These are phyloP conservation scores for Gautieria morchelliformis DNA, from an alignment of 768 basidiomycete species.

Conservation along the genomic window DNA sequence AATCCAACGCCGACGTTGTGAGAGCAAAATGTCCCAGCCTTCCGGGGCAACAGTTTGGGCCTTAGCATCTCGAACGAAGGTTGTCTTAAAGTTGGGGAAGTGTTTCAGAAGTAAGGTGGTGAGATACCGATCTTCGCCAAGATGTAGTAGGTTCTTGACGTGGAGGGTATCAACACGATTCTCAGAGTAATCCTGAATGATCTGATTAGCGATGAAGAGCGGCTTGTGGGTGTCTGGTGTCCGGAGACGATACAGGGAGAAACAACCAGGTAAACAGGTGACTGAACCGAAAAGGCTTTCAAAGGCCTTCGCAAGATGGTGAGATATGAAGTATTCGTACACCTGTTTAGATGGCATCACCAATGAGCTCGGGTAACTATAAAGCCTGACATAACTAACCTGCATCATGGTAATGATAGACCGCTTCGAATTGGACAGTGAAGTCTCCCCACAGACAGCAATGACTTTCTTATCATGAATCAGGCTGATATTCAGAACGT, in stretches of 20 bases:
- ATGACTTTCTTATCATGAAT: constrained; percentile 92
- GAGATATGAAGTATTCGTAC: constrained; percentile 98
- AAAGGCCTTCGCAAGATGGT: constrained; percentile 98
- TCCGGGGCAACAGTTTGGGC: constrained; percentile 94
- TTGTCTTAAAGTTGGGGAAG: constrained; percentile 90
- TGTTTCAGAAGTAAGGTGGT: constrained; percentile 94
- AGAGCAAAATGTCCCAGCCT: constrained; percentile 87
- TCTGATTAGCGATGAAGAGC: constrained; percentile 80
- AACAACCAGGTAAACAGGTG: constrained; percentile 98
- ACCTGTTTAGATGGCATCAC: constrained; percentile 38
- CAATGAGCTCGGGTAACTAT: background rate
- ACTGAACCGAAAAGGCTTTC: constrained; percentile 95
- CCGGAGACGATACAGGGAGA: constrained; percentile 91
- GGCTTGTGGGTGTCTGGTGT: constrained; percentile 95
- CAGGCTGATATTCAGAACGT: constrained; percentile 47
- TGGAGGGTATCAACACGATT: constrained; percentile 95
- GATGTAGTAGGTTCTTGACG: constrained; percentile 96
- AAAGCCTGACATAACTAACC: constrained; percentile 27
- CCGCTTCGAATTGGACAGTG: constrained; percentile 86
- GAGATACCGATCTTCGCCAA: constrained; percentile 98
- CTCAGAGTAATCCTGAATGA: constrained; percentile 90
- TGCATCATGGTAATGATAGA: constrained; percentile 98
- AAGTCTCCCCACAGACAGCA: constrained; percentile 93
- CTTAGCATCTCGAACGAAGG: constrained; percentile 89
- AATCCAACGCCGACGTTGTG: constrained; percentile 98